Base-by-base conservation (phyloP, 2,329 filamentous ascomycete genomes). In the Trichophyton simii region DNA sequence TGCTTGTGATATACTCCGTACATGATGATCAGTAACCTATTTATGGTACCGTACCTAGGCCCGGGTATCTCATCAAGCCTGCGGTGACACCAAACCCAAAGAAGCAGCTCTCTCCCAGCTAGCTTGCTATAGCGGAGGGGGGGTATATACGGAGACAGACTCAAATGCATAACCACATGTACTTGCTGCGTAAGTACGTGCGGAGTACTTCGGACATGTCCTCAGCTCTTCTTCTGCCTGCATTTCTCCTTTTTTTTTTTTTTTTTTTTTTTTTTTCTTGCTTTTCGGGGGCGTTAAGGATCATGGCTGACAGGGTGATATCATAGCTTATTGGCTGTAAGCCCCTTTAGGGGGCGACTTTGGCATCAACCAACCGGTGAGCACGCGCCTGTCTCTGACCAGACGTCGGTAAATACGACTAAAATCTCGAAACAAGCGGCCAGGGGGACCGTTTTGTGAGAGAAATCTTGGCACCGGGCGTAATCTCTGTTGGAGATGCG, bases 321-420 rank as follows among this genome's bases (percentile, higher is more conserved):
- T 25, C 22, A 22, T 54, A 54, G 50, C 50, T 54, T 4, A 54
- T 54, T 54, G 50, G 50, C 50, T 48, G 44, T 7, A 13, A 18
- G 13, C 22, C 50, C 13, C 15, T 8, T 28, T 20, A 25, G 28
- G 50, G 50, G 50, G 50, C 28, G 9, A 54, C 50, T 31, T 54
- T 34, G 15, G 15, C 50, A 54, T 22, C 50, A 34, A 31, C 50
- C 34, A 38, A 11, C 44, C n/a, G 28, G 50, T 54, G 50, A 54
- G 50, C 50, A 54, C 50, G 50, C 50, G 50, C 50, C 50, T 54
- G 50, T 54, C 50, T 28, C 50, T 25, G 50, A 54, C 50, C 28
- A 54, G 50, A 31, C 22, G 50, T 25, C 50, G 50, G 22, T 54
- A 54, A 54, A 54, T 54, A 54, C 50, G 22, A 34, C 50, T 31